Evolutionary conservation across 2,329 filamentous ascomycete genomes (phyloP), one percentile per base, ranked within the genome.

Genomic region (Xylaria sp.): DNA sequence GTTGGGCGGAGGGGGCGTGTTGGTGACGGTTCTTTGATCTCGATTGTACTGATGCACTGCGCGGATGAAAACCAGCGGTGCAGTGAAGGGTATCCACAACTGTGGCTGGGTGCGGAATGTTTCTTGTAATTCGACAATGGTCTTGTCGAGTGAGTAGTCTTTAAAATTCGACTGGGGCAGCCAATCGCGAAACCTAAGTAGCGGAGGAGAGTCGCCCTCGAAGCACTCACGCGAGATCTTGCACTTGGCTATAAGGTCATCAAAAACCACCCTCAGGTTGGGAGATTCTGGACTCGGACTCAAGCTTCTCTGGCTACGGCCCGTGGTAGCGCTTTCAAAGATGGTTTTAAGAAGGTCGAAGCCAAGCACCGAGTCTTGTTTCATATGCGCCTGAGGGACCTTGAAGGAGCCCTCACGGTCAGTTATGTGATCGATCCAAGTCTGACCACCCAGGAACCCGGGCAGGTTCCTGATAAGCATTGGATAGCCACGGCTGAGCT

Each of bases 31-130:
- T 16, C 18, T 27, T 37, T 44, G 61, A 5, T 48, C 25, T 10
- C n/a, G 47, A 44, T 72, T 72, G 48, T 69, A 72, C 66, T 68
- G 63, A 27, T 69, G 58, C 2, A 66, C 53, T 8, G 69, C 70
- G 9, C 70, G 59, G 50, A 71, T 42, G 44, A 72, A 72, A 2
- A 54, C 61, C 8, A 72, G 44, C 16, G 70, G 66, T 5, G 69
- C 70, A 1, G 44, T 63, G 42, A 72, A 71, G 4, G 63, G 53
- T 44, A 60, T 35, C 42, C 32, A 65, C 18, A 21, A 29, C 35
- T 35, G n/a, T 1, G 51, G 42, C 5, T 37, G 40, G n/a, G 23
- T 5, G 5, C 9, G 5, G 40, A 62, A 51, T 10, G 44, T 18
- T 6, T 58, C 51, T n/a, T 18, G 61, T 35, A 70, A 0, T 37